Conservation (phyloP, 345 rosid genomes). For the Populus davidiana region DNA sequence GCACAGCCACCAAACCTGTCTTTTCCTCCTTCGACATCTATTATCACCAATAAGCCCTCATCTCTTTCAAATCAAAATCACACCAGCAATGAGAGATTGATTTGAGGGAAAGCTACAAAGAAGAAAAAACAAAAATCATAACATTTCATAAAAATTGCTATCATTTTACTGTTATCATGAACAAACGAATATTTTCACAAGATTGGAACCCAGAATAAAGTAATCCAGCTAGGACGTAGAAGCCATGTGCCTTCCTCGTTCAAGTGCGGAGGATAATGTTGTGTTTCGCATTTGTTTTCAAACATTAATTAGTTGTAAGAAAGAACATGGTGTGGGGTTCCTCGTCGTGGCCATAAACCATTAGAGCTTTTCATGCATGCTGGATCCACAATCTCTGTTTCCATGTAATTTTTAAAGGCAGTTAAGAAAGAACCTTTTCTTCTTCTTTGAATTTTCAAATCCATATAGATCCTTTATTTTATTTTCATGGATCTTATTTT, state of each 20-base stretch:
- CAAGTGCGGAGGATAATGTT: conserved; percentile 27
- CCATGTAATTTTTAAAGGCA: conserved; percentile 3
- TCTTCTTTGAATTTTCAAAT: conserved; percentile 22
- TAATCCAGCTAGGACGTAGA: conserved; percentile 3
- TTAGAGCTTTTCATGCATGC: conserved; percentile 38
- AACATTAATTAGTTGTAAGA: not conserved
- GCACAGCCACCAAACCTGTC: no score
- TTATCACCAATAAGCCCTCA: no score
- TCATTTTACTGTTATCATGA: no score
- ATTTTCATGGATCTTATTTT: not conserved
- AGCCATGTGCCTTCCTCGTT: conserved; percentile 32
- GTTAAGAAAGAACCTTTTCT: conserved; percentile 11
- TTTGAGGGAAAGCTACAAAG: no score
- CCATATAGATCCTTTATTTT: conserved; percentile 6
- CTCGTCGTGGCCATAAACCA: conserved; percentile 11
- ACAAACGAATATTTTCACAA: not conserved
- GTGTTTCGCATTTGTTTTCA: conserved; percentile 11
- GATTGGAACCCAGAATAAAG: not conserved
- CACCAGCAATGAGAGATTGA: no score
- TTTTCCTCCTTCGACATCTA: no score
- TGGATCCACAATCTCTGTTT: conserved; percentile 41
- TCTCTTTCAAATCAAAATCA: no score
- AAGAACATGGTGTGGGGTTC: conserved; percentile 35
- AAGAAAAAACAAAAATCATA: no score
- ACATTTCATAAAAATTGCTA: no score